phyloP scores from a whole-genome alignment of 768 basidiomycete species.

The Harrya chromipes region DNA sequence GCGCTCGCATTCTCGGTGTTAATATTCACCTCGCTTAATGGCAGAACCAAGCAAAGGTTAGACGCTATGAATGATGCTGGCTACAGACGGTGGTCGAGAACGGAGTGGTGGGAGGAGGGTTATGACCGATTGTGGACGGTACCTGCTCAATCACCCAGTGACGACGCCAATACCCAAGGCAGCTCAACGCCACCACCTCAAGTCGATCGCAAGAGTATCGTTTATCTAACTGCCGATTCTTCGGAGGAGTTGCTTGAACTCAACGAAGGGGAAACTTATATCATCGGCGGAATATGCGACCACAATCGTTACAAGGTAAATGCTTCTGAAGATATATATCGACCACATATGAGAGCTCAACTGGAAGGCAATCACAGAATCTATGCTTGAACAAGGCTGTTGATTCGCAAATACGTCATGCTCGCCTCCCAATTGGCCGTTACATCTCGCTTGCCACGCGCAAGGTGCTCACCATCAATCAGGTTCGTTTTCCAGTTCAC shows the following conservation, averaged over 20 bases:
- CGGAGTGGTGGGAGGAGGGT: conserved; percentile 80
- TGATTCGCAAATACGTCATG: conserved; percentile 70
- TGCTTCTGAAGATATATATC: neutral
- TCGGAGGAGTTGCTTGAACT: conserved; percentile 82
- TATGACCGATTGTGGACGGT: conserved; percentile 67
- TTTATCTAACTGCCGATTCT: conserved; percentile 96
- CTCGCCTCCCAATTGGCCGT: conserved; percentile 91
- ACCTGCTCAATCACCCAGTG: neutral
- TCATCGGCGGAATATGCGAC: conserved; percentile 95
- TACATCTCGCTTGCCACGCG: conserved; percentile 85
- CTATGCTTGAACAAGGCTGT: conserved; percentile 87
- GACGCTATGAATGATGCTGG: conserved; percentile 62
- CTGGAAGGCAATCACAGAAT: conserved; percentile 48
- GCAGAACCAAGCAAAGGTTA: conserved; percentile 61
- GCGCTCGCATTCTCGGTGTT: conserved; percentile 65
- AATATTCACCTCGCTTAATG: conserved; percentile 78
- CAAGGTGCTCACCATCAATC: conserved; percentile 97
- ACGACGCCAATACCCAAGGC: conserved; percentile 3
- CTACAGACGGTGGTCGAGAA: conserved; percentile 76
- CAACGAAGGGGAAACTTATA: conserved; percentile 80
- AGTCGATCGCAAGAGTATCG: conserved; percentile 48
- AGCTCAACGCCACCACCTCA: conserved; percentile 1
- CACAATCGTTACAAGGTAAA: conserved; percentile 92
- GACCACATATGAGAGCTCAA: conserved; percentile 8
- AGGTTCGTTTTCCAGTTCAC: conserved; percentile 39